A percentile compares a stretch with the other conserved stretches of the same genome.
Conservation (phyloP, 306 rosid species). For the Pueraria montana region DNA sequence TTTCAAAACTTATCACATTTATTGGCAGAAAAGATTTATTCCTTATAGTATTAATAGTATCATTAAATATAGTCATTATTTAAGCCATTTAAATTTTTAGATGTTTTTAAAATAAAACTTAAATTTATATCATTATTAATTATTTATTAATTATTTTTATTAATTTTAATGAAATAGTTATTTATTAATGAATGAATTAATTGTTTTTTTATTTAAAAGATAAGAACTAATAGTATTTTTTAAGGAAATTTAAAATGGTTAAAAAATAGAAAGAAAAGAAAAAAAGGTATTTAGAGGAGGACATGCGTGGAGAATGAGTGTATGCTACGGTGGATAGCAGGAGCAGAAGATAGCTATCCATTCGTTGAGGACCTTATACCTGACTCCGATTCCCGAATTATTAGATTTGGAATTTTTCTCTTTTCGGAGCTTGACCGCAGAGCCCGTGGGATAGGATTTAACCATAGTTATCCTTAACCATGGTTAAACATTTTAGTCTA, state of each 20-base stretch:
- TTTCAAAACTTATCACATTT: no score
- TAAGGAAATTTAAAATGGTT: background rate
- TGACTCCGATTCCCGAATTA: slow-evolving; percentile 1
- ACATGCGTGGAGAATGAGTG: background rate
- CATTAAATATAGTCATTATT: no score
- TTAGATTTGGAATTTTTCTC: slow-evolving; percentile 36
- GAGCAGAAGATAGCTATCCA: slow-evolving; percentile 13
- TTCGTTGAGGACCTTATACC: background rate
- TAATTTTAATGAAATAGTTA: no score
- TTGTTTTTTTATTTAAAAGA: background rate
- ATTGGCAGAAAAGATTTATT: no score
- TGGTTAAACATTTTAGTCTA: slow-evolving; percentile 29
- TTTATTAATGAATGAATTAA: no score
- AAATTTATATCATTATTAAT: no score
- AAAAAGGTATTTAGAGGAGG: background rate
- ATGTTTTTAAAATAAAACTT: no score
- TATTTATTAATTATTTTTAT: no score
- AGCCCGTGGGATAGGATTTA: slow-evolving; percentile 53
- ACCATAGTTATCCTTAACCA: slow-evolving; percentile 49
- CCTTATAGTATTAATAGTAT: no score
- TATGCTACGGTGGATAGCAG: slow-evolving; percentile 25
- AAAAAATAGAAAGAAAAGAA: background rate
- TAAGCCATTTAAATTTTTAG: no score
- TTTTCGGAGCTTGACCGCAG: slow-evolving; percentile 40
- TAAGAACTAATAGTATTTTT: background rate